These are phyloP conservation scores for Dactylellina cionopaga DNA, from an alignment of 2,329 filamentous ascomycete species.

Conservation along the genomic window DNA sequence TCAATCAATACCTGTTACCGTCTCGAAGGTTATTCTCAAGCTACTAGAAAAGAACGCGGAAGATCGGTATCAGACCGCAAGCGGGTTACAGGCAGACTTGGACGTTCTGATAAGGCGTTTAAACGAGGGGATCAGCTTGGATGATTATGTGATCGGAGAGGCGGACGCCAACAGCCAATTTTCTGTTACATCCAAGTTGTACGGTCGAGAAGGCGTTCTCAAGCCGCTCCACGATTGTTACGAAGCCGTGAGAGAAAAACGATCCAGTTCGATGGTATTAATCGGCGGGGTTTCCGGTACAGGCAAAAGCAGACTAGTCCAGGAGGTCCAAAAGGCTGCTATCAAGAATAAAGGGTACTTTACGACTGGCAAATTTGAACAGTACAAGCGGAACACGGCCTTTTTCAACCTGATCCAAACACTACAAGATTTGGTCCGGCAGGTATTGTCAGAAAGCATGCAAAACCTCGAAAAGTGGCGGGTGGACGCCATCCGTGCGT, in stretches of 20 bases:
- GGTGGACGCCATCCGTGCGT: slow-evolving; percentile 56
- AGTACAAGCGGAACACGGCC: slow-evolving; percentile 56
- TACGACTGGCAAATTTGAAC: slow-evolving; percentile 57
- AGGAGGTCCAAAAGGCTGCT: slow-evolving; percentile 56
- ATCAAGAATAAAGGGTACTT: slow-evolving; percentile 57
- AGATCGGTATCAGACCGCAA: slow-evolving; percentile 57
- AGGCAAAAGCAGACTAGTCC: slow-evolving; percentile 57
- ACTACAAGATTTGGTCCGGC: slow-evolving; percentile 57
- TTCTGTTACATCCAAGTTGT: slow-evolving; percentile 56
- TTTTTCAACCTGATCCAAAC: slow-evolving; percentile 57
- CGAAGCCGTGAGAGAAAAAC: slow-evolving; percentile 29
- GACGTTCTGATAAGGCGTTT: slow-evolving; percentile 55
- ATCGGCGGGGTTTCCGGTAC: slow-evolving; percentile 56
- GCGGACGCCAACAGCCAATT: slow-evolving; percentile 57
- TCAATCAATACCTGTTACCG: slow-evolving; percentile 55
- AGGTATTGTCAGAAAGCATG: slow-evolving; percentile 57
- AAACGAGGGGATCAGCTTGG: slow-evolving; percentile 53
- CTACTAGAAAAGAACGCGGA: slow-evolving; percentile 57
- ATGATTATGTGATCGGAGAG: slow-evolving; percentile 56
- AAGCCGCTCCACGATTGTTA: slow-evolving; percentile 43
- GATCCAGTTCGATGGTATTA: slow-evolving; percentile 55
- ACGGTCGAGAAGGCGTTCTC: slow-evolving; percentile 55
- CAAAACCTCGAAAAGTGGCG: slow-evolving; percentile 56
- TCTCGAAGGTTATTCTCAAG: slow-evolving; percentile 57
- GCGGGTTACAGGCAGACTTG: slow-evolving; percentile 56